A percentile compares a stretch with the other conserved stretches of the same genome.
phyloP scores from a whole-genome alignment of 768 basidiomycete genomes.

The Naganishia vishniacii region DNA sequence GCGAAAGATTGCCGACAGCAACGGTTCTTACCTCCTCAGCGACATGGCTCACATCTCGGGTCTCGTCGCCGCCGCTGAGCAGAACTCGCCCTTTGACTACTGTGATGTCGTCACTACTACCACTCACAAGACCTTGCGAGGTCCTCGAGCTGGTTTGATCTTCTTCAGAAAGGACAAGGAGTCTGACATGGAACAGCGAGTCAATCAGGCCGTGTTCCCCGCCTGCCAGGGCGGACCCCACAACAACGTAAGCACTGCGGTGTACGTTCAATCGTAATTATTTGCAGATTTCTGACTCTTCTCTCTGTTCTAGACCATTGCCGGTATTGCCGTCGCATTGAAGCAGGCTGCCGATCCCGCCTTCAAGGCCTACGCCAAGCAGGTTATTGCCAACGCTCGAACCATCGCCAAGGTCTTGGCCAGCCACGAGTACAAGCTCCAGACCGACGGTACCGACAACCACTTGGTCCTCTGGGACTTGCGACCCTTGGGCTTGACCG shows the following conservation, averaged over 20 bases:
- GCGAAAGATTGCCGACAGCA: slow-evolving; percentile 71
- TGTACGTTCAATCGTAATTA: background rate
- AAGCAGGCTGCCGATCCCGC: slow-evolving; percentile 82
- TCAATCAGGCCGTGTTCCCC: slow-evolving; percentile 98
- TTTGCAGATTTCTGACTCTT: slow-evolving; percentile 4
- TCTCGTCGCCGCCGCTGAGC: slow-evolving; percentile 83
- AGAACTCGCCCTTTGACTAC: slow-evolving; percentile 85
- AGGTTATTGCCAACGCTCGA: slow-evolving; percentile 82
- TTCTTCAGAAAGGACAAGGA: slow-evolving; percentile 94
- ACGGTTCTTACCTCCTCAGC: slow-evolving; percentile 87
- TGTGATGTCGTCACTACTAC: slow-evolving; percentile 98
- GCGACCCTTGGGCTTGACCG: slow-evolving; percentile 89
- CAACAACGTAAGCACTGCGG: slow-evolving; percentile 68
- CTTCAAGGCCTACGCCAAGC: slow-evolving; percentile 86
- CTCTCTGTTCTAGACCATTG: slow-evolving; percentile 66
- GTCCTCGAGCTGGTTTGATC: slow-evolving; percentile 93
- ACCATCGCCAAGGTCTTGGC: slow-evolving; percentile 68
- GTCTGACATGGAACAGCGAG: slow-evolving; percentile 87
- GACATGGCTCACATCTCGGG: slow-evolving; percentile 98
- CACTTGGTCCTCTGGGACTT: slow-evolving; percentile 98
- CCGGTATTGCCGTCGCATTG: slow-evolving; percentile 85
- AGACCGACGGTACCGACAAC: slow-evolving; percentile 94
- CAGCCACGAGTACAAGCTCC: slow-evolving; percentile 84
- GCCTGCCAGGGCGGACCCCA: slow-evolving; percentile 99
- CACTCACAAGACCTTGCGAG: slow-evolving; percentile 98